phyloP scores from a whole-genome alignment of 768 basidiomycete species.

The Podaxis sp. region DNA sequence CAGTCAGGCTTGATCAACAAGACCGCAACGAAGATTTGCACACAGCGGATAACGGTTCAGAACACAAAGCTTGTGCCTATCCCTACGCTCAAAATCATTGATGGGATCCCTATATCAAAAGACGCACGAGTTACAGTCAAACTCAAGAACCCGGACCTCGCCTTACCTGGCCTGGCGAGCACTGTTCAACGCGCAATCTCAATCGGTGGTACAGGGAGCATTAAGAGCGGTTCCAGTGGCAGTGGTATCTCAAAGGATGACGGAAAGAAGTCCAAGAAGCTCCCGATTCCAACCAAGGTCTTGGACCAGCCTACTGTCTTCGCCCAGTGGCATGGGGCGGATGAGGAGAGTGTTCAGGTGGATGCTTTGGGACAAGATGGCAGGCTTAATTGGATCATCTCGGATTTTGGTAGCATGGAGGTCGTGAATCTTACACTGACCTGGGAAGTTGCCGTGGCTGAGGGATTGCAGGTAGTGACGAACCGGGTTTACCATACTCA shows the following conservation, averaged over 20 bases:
- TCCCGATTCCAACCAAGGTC: slow-evolving; percentile 14
- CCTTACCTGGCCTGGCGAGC: slow-evolving; percentile 11
- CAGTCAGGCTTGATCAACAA: slow-evolving; percentile 36
- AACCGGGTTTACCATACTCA: neutral
- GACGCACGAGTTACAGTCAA: slow-evolving; percentile 32
- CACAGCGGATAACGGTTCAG: slow-evolving; percentile 36
- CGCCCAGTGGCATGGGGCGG: slow-evolving; percentile 33
- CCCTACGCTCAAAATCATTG: slow-evolving; percentile 31
- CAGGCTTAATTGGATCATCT: slow-evolving; percentile 34
- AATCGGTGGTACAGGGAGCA: neutral
- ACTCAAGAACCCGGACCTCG: slow-evolving; percentile 28
- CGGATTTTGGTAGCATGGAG: slow-evolving; percentile 28
- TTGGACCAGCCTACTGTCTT: slow-evolving; percentile 25
- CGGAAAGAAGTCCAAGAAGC: neutral
- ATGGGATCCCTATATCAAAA: slow-evolving; percentile 36
- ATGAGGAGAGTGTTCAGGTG: slow-evolving; percentile 23
- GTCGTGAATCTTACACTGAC: slow-evolving; percentile 31
- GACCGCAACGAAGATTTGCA: slow-evolving; percentile 26
- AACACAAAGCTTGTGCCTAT: slow-evolving; percentile 26
- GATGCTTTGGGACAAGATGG: slow-evolving; percentile 32
- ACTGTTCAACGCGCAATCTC: neutral
- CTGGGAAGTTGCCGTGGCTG: slow-evolving; percentile 34
- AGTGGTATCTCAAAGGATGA: neutral
- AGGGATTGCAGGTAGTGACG: neutral
- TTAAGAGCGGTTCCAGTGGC: neutral